Base-by-base conservation (phyloP, 176 grass and related monocot species). In the Juncus inflexus region DNA sequence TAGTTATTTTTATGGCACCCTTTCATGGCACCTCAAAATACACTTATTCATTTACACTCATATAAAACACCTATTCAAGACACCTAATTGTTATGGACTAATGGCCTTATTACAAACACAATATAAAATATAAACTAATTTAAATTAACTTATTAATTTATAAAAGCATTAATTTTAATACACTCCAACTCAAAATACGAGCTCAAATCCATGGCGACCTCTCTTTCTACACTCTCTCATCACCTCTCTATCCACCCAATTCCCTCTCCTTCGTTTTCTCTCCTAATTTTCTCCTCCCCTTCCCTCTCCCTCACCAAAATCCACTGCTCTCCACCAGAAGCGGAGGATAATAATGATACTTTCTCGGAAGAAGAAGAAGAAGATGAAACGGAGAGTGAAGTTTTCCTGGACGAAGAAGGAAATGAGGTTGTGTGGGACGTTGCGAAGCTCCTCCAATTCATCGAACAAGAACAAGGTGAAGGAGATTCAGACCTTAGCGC, bases 401-500 rank as follows among this genome's bases (percentile, higher is more conserved):
- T 69, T 12, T 15, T 71, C 8, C 50, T 15, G 4, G 65, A 81
- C 0, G 60, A 79, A 0, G 61, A 76, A 0, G 52, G 61, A 4
- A 59, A 57, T 2, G 69, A 63, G 7, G 60, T 41, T 42, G 47
- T 68, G 19, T 28, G 19, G 19, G 19, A 28, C 19, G 19, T 28
- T 28, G 19, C 19, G 19, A 28, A 28, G 19, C 19, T 28, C 19
- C 19, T 28, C 19, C 19, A 28, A 28, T 28, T 28, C 19, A 28
- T 28, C 12, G 62, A 64, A 58, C 40, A 63, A 2, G 41, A 79
- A 8, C 19, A 28, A 28, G 19, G 69, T 37, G 10, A 78, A 84
- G 15, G 54, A 85, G 53, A 85, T 76, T 61, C 77, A 64, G 55
- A 47, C 37, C 50, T 67, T 78, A 43, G 76, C 65, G 77, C 72